These are phyloP conservation scores for Xerocomellus amylosporus DNA, from an alignment of 768 basidiomycete genomes.

Conservation along the genomic window DNA sequence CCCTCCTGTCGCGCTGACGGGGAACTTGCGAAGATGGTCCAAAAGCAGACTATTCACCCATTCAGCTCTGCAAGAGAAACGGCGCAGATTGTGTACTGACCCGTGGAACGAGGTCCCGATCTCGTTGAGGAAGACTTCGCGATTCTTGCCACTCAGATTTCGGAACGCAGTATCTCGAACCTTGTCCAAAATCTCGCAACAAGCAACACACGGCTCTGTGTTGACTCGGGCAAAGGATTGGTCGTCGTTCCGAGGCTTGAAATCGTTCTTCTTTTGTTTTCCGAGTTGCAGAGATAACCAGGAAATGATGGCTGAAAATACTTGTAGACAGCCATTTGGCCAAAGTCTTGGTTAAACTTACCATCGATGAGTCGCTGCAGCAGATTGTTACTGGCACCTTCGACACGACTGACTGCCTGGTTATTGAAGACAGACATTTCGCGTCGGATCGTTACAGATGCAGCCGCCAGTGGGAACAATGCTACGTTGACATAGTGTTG, in stretches of 20 bases:
- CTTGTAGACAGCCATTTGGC: neutral
- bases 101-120: conserved; percentile 93
- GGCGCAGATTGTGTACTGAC: conserved; percentile 34
- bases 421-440: conserved; percentile 94
- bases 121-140: conserved; percentile 89
- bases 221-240: conserved; percentile 91
- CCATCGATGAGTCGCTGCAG: conserved; percentile 82
- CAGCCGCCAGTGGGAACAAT: conserved; percentile 79
- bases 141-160: conserved; percentile 87
- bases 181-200: conserved; percentile 82
- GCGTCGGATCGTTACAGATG: conserved; percentile 81
- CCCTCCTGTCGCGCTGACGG: conserved; percentile 94
- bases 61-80: conserved; percentile 9
- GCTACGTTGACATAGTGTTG: conserved; percentile 94
- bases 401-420: conserved; percentile 79
- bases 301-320: conserved; percentile 55
- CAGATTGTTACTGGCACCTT: conserved; percentile 76
- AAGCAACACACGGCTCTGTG: conserved; percentile 86
- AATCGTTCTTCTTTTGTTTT: conserved; percentile 95
- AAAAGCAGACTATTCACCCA: conserved; percentile 64
- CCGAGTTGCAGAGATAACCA: conserved; percentile 76
- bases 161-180: conserved; percentile 73
- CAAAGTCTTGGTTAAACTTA: conserved; percentile 35
- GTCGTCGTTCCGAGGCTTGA: conserved; percentile 96
- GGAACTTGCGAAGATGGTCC: conserved; percentile 94